Base-by-base conservation (phyloP, 257 asterid genomes). In the Plectranthus barbatus region DNA sequence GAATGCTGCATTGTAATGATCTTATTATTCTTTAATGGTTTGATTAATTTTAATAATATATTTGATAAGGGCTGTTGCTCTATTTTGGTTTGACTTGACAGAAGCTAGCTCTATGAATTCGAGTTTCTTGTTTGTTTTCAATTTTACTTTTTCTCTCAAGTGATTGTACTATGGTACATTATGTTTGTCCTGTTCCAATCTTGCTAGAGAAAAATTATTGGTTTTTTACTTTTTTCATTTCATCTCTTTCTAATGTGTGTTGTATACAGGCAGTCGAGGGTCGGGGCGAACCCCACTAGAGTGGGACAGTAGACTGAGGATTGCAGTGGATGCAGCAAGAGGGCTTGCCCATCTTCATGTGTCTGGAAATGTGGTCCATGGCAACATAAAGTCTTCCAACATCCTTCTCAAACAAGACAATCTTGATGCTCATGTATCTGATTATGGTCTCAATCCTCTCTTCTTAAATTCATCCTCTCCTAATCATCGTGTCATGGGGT, bases 271-370 rank as follows among this genome's bases (percentile, higher is more conserved):
- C 7, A 93, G 95, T 49, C 81, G 99, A 76, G 99, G 99, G 29
- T 93, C 99, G 0, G 99, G 99, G 0, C 96, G 95, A 4, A 83
- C 95, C 24, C 97, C 97, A n/a, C 83, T 93, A 23, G 99, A 87
- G 76, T 93, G 99, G 99, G 96, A 93, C 50, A 84, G 71, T 71
- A 67, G 99, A 36, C 78, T 85, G 79, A 87, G 76, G 53, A 79
- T 93, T 24, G 97, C 96, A 44, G 29, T 70, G 60, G 74, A 81
- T 66, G 78, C 96, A 0, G 96, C 97, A 10, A 80, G 95, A 74
- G 97, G 99, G 18, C 81, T 93, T 33, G 77, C 85, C n/a, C 87
- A 84, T 76, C 80, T 93, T 74, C 99, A 93, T 55, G 74, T 56
- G 17, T 77, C 87, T 0, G 86, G 83, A 26, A 87, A 81, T 54